Conservation (phyloP, 176 grass and related monocot species). For the Musa itinerans region DNA sequence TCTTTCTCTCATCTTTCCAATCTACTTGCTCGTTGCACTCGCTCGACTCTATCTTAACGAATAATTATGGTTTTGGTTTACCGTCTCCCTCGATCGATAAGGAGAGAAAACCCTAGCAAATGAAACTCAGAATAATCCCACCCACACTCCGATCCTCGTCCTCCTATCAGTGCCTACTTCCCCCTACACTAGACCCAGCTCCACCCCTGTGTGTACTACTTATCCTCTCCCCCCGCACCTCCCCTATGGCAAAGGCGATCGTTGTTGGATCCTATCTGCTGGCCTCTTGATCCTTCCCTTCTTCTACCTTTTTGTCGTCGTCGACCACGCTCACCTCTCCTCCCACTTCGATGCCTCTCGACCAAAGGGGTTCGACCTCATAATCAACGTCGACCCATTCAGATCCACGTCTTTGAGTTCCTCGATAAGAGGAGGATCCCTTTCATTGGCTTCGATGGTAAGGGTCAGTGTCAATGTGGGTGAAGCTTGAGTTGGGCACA, state of each 20-base stretch:
- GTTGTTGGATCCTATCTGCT: too few relatives aligned
- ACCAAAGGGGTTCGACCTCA: neutral
- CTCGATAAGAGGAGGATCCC: neutral
- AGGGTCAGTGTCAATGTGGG: too few relatives aligned
- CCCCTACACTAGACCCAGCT: neutral
- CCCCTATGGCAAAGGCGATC: too few relatives aligned
- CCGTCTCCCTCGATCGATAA: neutral
- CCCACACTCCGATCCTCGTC: neutral
- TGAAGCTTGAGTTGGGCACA: too few relatives aligned
- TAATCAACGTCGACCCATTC: neutral
- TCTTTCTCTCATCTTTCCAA: too few relatives aligned
- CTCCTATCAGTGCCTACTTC: neutral
- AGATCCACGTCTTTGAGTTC: constrained; percentile 7
- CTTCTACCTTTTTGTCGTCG: neutral
- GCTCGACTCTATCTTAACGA: neutral
- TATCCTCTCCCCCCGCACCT: too few relatives aligned
- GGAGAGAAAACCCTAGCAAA: neutral
- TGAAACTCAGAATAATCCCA: neutral
- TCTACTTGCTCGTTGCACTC: too few relatives aligned
- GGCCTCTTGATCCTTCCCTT: neutral
- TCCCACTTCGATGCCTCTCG: neutral
- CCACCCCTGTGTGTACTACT: neutral
- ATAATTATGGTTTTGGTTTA: neutral
- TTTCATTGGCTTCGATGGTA: too few relatives aligned
- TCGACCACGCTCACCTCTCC: neutral